Conservation (phyloP, 768 basidiomycete species). For the Sistotremastrum suecicum region DNA sequence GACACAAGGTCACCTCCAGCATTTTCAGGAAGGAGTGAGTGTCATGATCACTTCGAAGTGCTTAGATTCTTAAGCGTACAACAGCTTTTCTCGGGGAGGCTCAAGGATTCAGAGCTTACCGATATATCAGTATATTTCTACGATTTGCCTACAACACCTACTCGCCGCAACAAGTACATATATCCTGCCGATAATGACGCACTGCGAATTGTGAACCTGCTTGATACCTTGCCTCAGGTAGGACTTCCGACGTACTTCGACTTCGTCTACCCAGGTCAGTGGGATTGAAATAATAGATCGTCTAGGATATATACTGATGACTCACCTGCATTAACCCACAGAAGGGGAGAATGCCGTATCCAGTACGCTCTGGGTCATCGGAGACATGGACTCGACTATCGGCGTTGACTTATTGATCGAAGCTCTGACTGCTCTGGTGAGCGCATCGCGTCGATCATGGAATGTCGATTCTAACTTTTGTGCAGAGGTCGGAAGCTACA, state of each 20-base stretch:
- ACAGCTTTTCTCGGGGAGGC: constrained; percentile 42
- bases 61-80: neutral
- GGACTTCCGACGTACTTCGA: constrained; percentile 23
- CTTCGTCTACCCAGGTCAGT: constrained; percentile 55
- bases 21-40: constrained; percentile 61
- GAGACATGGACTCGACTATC: constrained; percentile 55
- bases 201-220: constrained; percentile 40
- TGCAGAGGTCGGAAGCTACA: constrained; percentile 29
- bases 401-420: constrained; percentile 50
- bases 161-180: constrained; percentile 65
- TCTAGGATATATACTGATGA: neutral
- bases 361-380: constrained; percentile 39
- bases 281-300: neutral
- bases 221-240: constrained; percentile 34
- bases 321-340: neutral
- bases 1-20: constrained; percentile 41
- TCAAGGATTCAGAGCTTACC: constrained; percentile 37
- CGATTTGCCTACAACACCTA: constrained; percentile 61
- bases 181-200: constrained; percentile 35
- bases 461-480: neutral
- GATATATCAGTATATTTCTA: constrained; percentile 73
- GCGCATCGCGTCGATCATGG: constrained; percentile 7
- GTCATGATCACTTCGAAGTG: neutral
- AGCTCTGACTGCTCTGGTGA: constrained; percentile 51
- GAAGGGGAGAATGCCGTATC: constrained; percentile 12